Conservation (phyloP, 805 yeast species). For the Cyberlindnera mycetangii region DNA sequence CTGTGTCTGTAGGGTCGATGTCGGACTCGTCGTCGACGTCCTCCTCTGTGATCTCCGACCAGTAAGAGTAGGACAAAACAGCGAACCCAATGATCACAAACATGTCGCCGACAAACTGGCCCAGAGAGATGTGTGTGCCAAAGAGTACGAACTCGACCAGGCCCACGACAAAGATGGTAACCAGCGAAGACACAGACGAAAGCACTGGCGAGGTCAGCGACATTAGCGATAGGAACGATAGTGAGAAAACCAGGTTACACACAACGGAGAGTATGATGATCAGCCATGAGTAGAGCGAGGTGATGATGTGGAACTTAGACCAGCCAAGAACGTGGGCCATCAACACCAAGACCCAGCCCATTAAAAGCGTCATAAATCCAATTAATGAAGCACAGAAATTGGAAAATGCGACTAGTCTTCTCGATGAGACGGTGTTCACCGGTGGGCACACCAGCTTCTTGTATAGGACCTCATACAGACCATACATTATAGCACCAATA, state of each 20-base stretch:
- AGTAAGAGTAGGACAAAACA: conserved; percentile 59
- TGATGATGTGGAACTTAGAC: conserved; percentile 56
- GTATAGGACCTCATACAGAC: conserved; percentile 80
- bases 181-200: conserved; percentile 63
- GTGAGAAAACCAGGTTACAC: conserved; percentile 66
- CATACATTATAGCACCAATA: conserved; percentile 73
- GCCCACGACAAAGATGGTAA: conserved; percentile 80
- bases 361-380: conserved; percentile 52
- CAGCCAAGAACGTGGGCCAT: conserved; percentile 51
- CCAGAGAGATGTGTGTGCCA: conserved; percentile 50
- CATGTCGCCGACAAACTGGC: conserved; percentile 66
- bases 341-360: conserved; percentile 48
- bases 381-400: conserved; percentile 68
- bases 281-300: conserved; percentile 37
- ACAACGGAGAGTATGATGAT: conserved; percentile 51
- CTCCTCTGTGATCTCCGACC: conserved; percentile 56
- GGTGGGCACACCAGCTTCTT: conserved; percentile 78
- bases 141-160: conserved; percentile 68
- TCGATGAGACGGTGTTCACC: conserved; percentile 50
- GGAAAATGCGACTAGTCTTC: conserved; percentile 78
- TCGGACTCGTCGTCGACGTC: conserved; percentile 35
- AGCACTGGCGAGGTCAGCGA: conserved; percentile 83
- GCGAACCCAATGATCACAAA: conserved; percentile 69
- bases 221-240: conserved; percentile 72
- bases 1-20: conserved; percentile 21